These are phyloP conservation scores for Pseudogymnoascus sp. DNA, from an alignment of 2,329 filamentous ascomycete species.

Conservation along the genomic window DNA sequence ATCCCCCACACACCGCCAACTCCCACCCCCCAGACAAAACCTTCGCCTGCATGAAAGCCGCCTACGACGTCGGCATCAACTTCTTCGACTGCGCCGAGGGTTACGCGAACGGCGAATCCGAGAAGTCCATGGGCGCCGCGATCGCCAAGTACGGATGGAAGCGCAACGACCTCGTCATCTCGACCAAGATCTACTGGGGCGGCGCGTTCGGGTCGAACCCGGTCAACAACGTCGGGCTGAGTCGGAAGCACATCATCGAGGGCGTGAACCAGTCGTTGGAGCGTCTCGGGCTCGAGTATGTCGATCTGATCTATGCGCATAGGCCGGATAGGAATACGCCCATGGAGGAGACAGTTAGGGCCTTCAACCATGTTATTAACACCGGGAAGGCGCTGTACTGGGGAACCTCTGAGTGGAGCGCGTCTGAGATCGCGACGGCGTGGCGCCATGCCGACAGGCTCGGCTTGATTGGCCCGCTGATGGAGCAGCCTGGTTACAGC, in stretches of 20 bases:
- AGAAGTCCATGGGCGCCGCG: slow-evolving; percentile 45
- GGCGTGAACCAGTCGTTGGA: slow-evolving; percentile 51
- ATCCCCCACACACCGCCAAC: not conserved
- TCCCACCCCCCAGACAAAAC: slow-evolving; percentile 39
- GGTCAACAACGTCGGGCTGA: slow-evolving; percentile 59
- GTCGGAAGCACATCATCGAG: slow-evolving; percentile 61
- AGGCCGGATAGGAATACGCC: slow-evolving; percentile 58
- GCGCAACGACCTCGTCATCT: slow-evolving; percentile 47
- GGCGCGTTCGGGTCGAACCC: slow-evolving; percentile 48
- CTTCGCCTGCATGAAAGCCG: slow-evolving; percentile 51
- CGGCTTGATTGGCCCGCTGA: slow-evolving; percentile 51
- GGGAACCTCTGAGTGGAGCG: slow-evolving; percentile 61
- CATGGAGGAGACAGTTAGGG: slow-evolving; percentile 62
- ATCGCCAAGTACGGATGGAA: slow-evolving; percentile 50
- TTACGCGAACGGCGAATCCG: slow-evolving; percentile 44
- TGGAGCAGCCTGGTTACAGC: slow-evolving; percentile 62
- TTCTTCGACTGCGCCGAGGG: slow-evolving; percentile 49
- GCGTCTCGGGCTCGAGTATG: slow-evolving; percentile 46
- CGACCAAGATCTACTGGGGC: slow-evolving; percentile 60
- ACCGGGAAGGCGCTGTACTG: slow-evolving; percentile 61
- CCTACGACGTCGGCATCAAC: slow-evolving; percentile 49
- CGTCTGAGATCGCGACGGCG: slow-evolving; percentile 55
- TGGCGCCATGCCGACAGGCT: slow-evolving; percentile 52
- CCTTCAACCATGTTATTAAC: slow-evolving; percentile 62
- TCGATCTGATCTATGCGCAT: slow-evolving; percentile 62